Conservation (phyloP, 2,329 filamentous ascomycete genomes). For the Aureobasidium mangrovei region DNA sequence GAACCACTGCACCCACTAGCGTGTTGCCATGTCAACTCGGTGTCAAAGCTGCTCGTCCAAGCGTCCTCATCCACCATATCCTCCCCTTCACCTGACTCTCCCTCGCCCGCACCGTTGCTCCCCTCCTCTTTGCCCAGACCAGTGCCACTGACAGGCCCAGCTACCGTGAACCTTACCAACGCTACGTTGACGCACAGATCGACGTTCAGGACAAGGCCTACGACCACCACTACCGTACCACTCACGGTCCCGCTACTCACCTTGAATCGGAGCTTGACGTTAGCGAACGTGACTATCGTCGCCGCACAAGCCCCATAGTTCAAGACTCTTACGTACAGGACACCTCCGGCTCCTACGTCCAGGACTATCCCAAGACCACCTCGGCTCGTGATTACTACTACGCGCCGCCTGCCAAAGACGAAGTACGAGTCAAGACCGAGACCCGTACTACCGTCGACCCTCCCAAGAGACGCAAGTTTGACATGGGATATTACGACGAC, state of each 20-base stretch:
- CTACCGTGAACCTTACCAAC: constrained; percentile 47
- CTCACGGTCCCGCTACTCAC: constrained; percentile 42
- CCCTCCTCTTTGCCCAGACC: constrained; percentile 7
- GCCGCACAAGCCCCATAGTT: constrained; percentile 30
- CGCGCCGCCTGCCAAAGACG: constrained; percentile 30
- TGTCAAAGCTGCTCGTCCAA: constrained; percentile 11
- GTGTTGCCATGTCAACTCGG: constrained; percentile 17
- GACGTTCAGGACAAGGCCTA: constrained; percentile 50
- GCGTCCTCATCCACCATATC: constrained; percentile 1
- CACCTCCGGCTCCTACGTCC: constrained; percentile 20
- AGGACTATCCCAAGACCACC: constrained; percentile 25
- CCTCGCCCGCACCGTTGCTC: constrained; percentile 11
- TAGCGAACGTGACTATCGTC: constrained; percentile 40
- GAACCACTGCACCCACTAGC: constrained; percentile 14
- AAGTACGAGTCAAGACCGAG: constrained; percentile 44
- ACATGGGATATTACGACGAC: constrained; percentile 76
- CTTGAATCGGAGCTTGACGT: constrained; percentile 50
- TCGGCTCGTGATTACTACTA: constrained; percentile 31
- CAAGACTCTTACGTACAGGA: constrained; percentile 28
- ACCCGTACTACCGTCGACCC: constrained; percentile 45
- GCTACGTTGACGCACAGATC: constrained; percentile 56
- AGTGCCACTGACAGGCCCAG: constrained; percentile 27
- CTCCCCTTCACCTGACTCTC: constrained; percentile 13
- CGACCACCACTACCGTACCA: constrained; percentile 39
- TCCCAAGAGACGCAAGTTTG: constrained; percentile 42